phyloP scores from a whole-genome alignment of 768 basidiomycete species.

The Dictyophora rubrovolvata region DNA sequence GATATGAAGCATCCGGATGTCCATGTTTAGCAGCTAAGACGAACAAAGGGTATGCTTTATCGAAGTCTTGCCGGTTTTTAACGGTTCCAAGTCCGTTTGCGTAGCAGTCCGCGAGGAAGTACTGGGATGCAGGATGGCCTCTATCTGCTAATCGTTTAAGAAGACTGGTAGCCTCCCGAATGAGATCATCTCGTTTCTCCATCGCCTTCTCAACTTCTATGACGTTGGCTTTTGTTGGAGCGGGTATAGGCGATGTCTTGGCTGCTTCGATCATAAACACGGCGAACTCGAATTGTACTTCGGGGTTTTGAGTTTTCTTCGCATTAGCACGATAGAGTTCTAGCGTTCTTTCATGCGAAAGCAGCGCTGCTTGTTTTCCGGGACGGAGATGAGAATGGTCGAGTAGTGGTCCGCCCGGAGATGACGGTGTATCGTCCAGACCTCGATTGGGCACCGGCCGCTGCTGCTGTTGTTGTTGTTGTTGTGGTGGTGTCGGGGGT shows the following conservation, averaged over 20 bases:
- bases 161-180: constrained; percentile 77
- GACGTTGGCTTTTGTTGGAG: constrained; percentile 57
- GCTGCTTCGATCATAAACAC: constrained; percentile 98
- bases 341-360: constrained; percentile 92
- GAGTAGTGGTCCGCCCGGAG: constrained; percentile 58
- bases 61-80: constrained; percentile 89
- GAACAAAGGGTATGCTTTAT: constrained; percentile 92
- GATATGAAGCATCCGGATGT: constrained; percentile 90
- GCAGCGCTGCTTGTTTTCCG: constrained; percentile 84
- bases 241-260: constrained; percentile 75
- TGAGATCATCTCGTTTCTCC: constrained; percentile 78
- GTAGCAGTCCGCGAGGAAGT: constrained; percentile 97
- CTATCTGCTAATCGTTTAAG: constrained; percentile 89
- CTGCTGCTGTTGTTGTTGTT: neutral
- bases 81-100: constrained; percentile 95
- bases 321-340: constrained; percentile 97
- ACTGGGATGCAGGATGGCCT: constrained; percentile 90
- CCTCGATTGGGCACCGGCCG: neutral
- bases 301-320: constrained; percentile 97
- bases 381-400: constrained; percentile 91
- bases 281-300: constrained; percentile 95
- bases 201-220: constrained; percentile 72
- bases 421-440: neutral
- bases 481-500: neutral
- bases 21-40: constrained; percentile 95